Percentiles rank a stretch among this genome's conserved stretches.
phyloP scores from a whole-genome alignment of 2,329 filamentous ascomycete species.

The Westerdykella aurantiaca region DNA sequence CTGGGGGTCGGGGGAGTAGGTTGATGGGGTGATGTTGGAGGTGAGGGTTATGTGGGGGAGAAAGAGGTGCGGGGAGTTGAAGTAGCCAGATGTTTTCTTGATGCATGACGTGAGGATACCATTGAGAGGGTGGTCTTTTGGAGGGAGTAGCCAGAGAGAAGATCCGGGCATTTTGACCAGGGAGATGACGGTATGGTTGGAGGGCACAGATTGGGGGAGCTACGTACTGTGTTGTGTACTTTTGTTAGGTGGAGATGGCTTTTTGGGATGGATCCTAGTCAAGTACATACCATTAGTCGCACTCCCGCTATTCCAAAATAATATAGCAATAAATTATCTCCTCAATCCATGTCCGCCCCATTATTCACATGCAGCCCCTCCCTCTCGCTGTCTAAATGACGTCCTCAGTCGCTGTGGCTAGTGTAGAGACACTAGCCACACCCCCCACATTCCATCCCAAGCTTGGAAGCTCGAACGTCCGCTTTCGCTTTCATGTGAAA shows the following conservation, averaged over 20 bases:
- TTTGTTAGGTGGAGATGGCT: too few species aligned
- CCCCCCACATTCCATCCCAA: too few species aligned
- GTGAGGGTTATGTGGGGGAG: slow-evolving; percentile 41
- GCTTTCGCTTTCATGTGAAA: slow-evolving; percentile 9
- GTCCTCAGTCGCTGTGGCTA: too few species aligned
- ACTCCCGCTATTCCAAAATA: too few species aligned
- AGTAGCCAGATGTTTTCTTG: slow-evolving; percentile 26
- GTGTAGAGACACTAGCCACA: too few species aligned
- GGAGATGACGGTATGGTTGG: not conserved
- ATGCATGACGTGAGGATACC: slow-evolving; percentile 32
- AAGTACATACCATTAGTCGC: not conserved
- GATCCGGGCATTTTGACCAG: slow-evolving; percentile 33
- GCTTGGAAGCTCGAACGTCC: not conserved
- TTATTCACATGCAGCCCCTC: too few species aligned
- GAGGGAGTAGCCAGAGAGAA: slow-evolving; percentile 42
- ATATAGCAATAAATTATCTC: too few species aligned
- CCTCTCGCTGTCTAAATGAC: too few species aligned
- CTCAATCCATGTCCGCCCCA: too few species aligned
- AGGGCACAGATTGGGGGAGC: too few species aligned
- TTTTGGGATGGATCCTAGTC: not conserved
- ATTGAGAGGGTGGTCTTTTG: slow-evolving; percentile 27
- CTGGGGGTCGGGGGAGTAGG: slow-evolving; percentile 29
- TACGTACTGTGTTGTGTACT: too few species aligned
- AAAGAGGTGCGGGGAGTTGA: slow-evolving; percentile 35
- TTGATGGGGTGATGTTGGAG: slow-evolving; percentile 25